A percentile compares a stretch with the other conserved stretches of the same genome.
Evolutionary conservation across 345 rosid species (phyloP).

Genomic region (Aurinia saxatilis): DNA sequence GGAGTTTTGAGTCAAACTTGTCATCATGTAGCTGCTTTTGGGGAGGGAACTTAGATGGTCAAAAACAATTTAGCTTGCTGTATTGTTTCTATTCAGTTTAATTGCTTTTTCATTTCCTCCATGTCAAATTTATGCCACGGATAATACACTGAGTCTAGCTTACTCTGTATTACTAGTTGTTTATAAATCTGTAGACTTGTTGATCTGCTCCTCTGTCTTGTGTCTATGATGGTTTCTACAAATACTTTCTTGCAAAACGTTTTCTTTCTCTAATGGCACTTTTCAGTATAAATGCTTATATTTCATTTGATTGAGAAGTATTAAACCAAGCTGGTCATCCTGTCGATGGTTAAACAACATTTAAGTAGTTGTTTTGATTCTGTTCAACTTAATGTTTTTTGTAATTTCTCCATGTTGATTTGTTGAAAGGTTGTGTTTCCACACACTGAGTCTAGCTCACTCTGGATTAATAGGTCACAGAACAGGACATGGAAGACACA

Average conservation of each 20-base stretch:
- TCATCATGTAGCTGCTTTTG: no score
- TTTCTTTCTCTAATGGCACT: neutral
- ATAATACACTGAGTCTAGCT: neutral
- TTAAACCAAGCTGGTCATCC: neutral
- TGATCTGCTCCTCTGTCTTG: no score
- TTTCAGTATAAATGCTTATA: neutral
- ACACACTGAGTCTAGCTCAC: neutral
- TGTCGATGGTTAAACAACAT: neutral
- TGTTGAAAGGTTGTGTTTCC: neutral
- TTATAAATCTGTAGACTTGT: neutral
- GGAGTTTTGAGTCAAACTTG: neutral
- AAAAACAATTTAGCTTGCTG: neutral
- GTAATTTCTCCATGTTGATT: neutral
- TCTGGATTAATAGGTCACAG: conserved; percentile 51
- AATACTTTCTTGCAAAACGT: neutral
- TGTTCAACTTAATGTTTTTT: neutral
- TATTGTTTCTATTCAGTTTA: neutral
- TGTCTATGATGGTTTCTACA: no score
- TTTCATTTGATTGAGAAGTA: neutral
- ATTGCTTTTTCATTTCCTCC: neutral
- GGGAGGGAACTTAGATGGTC: no score
- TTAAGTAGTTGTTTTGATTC: neutral
- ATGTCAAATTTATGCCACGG: neutral
- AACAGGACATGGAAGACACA: conserved; percentile 82
- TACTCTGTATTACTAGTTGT: conserved; percentile 30